Base-by-base conservation (phyloP, 2,329 filamentous ascomycete species). In the Alternaria brassicicola region DNA sequence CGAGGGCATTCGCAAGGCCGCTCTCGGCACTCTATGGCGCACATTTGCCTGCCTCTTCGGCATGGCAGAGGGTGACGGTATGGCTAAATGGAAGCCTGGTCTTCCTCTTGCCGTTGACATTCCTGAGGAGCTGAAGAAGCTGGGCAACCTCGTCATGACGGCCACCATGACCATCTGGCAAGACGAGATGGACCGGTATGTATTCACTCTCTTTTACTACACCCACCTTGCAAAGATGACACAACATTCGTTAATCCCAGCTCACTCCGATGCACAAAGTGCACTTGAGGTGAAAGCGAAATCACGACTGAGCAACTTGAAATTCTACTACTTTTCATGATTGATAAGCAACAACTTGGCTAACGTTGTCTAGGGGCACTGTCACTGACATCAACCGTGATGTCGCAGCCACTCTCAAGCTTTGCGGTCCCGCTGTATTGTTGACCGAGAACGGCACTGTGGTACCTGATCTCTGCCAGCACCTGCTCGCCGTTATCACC, bases 351-450 rank as follows among this genome's bases (percentile, higher is more conserved):
- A 50, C 42, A 58, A 41, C 41, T 35, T 57, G 2, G 58, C 72
- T 75, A 52, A 74, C 63, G 23, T 51, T 30, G 9, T 19, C 51
- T 60, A 98, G 92, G 75, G 87, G 89, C 61, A 93, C 93, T 54
- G 90, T 98, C 56, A 96, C 93, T 36, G 94, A 97, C 73, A 93
- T 98, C 82, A 97, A 97, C 84, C 90, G 93, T 76, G 96, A 95
- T 76, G 84, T 98, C 53, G 91, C 93, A 21, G 92, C 92, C 52
- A 94, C 93, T 12, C 86, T 99, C 66, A 96, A 96, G 82, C 86
- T 91, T 54, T 96, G 92, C 71, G 95, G 95, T 46, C 94, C 95
- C 17, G 89, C 93, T 19, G 87, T 97, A 61, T 85, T 98, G 26
- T 85, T 88, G 38, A 87, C 90, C 71, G 85, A 88, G 67, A 86